phyloP scores from a whole-genome alignment of 176 grass and related monocot species.

The Carex littledalei region DNA sequence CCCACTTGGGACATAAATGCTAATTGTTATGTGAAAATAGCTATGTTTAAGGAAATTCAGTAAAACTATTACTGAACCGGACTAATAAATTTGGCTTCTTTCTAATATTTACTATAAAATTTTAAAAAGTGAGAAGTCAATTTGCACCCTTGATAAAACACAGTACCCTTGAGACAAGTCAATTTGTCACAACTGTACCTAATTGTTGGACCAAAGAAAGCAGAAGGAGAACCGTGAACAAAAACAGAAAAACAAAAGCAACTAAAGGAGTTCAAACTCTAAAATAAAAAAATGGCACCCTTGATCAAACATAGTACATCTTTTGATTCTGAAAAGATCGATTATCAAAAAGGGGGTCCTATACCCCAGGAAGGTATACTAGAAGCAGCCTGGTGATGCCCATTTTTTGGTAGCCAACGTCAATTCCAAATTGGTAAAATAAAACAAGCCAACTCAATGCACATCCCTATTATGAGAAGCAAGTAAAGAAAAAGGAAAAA shows the following conservation, averaged over 20 bases:
- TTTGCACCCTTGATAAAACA: no score
- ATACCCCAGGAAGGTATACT: background rate
- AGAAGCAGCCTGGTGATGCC: background rate
- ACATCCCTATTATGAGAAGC: background rate
- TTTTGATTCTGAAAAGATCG: background rate
- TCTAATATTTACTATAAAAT: background rate
- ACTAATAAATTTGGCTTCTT: background rate
- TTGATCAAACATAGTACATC: background rate
- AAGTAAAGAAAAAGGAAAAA: constrained; percentile 16
- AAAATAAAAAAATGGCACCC: background rate
- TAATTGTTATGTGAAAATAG: background rate
- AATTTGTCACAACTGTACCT: background rate
- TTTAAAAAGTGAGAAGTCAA: background rate
- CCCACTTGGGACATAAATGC: background rate
- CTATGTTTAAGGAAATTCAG: background rate
- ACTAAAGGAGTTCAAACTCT: background rate
- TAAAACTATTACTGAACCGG: background rate
- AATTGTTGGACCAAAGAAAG: background rate
- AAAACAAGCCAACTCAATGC: background rate
- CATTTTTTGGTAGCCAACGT: background rate
- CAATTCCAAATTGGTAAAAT: background rate
- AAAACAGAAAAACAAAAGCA: background rate
- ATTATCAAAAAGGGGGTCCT: background rate
- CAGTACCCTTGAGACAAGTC: background rate
- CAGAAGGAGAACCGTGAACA: background rate